A percentile compares a stretch with the other conserved stretches of the same genome.
Evolutionary conservation across 805 yeast genomes (phyloP).

Genomic region (Lipomyces orientalis): DNA sequence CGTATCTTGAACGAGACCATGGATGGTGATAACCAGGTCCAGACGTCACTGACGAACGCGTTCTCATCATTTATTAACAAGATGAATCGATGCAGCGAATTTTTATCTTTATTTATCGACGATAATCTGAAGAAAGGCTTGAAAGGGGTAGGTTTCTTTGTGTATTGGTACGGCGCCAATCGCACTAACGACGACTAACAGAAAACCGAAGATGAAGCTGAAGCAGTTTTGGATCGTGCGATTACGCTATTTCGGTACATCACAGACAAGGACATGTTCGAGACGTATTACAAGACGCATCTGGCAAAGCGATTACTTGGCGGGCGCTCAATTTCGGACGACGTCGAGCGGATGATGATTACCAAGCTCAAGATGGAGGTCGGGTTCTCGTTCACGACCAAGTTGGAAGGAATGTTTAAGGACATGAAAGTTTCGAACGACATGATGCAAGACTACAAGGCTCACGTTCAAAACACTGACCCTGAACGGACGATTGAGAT

Average conservation of each 20-base stretch:
- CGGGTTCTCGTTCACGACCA: constrained; percentile 79
- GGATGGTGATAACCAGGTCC: constrained; percentile 55
- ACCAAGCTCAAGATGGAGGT: constrained; percentile 73
- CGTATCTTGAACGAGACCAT: constrained; percentile 56
- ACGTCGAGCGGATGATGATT: constrained; percentile 72
- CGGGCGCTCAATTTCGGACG: constrained; percentile 54
- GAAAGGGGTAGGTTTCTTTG: constrained; percentile 44
- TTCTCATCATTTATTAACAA: constrained; percentile 56
- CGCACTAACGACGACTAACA: not conserved
- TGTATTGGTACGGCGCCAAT: not conserved
- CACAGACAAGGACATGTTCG: constrained; percentile 84
- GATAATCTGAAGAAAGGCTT: constrained; percentile 58
- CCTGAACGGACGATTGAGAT: constrained; percentile 48
- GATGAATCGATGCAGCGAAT: constrained; percentile 49
- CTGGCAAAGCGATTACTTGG: constrained; percentile 77
- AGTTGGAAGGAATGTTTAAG: constrained; percentile 84
- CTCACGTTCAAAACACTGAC: constrained; percentile 27
- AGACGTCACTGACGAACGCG: constrained; percentile 63
- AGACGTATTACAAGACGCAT: constrained; percentile 81
- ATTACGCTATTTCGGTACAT: constrained; percentile 69
- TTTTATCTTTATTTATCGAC: constrained; percentile 62
- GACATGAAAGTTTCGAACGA: constrained; percentile 71
- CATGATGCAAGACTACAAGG: constrained; percentile 44
- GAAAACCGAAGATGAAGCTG: constrained; percentile 54
- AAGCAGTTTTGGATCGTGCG: constrained; percentile 59